Percentiles rank a stretch among this genome's conserved stretches.
phyloP scores from a whole-genome alignment of 116 monocot genomes.

The Thalassia testudinum region DNA sequence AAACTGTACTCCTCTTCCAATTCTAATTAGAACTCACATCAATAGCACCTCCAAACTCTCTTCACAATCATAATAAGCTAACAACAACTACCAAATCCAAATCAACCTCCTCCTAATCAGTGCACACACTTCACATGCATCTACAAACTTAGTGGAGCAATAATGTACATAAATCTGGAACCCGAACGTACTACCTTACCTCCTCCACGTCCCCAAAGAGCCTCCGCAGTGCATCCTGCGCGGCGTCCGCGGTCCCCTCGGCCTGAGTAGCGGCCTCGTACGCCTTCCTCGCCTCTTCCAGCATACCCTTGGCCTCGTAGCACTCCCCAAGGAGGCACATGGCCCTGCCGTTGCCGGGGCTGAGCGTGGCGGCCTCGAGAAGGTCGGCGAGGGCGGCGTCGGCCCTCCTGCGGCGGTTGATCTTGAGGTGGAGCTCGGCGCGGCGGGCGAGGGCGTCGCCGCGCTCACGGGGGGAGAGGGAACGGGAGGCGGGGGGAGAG shows the following conservation, averaged over 20 bases:
- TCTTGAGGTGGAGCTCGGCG: conserved; percentile 48
- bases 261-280: conserved; percentile 32
- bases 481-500: conserved; percentile 25
- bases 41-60: no score
- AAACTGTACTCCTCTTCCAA: no score
- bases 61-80: no score
- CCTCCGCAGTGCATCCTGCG: conserved; percentile 29
- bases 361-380: conserved; percentile 33
- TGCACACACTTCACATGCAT: no score
- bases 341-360: conserved; percentile 40
- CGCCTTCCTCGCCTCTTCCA: conserved; percentile 27
- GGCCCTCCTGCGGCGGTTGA: conserved; percentile 22
- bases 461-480: conserved; percentile 35
- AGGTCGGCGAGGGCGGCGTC: conserved; percentile 53
- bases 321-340: conserved; percentile 55
- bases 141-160: no score
- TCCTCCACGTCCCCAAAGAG: neutral
- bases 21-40: no score
- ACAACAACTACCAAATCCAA: no score
- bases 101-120: no score
- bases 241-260: conserved; percentile 20
- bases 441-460: conserved; percentile 60
- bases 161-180: no score
- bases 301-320: conserved; percentile 40
- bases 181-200: no score